Conservation (phyloP, 2,329 filamentous ascomycete species). For the Fusarium sulawesiense region DNA sequence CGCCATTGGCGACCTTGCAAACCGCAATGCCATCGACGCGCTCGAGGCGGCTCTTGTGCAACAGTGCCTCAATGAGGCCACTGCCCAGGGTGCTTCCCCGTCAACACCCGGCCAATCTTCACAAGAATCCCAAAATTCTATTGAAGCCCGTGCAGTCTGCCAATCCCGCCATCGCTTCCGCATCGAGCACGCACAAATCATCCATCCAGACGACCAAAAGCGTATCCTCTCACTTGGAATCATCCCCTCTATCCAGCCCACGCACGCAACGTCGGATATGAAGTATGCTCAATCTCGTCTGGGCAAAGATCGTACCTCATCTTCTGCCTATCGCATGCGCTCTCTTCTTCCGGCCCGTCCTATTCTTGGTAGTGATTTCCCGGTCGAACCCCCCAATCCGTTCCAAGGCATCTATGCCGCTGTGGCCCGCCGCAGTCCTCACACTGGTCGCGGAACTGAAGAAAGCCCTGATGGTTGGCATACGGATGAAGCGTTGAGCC, state of each 20-base stretch:
- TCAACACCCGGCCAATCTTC: slow-evolving; percentile 2
- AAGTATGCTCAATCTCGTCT: slow-evolving; percentile 72
- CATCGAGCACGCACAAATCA: slow-evolving; percentile 78
- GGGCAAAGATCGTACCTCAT: slow-evolving; percentile 63
- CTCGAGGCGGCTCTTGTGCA: slow-evolving; percentile 67
- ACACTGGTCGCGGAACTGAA: slow-evolving; percentile 62
- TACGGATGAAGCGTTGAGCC: slow-evolving; percentile 65
- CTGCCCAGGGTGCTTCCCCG: slow-evolving; percentile 26
- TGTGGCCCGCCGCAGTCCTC: slow-evolving; percentile 69
- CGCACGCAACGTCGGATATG: slow-evolving; percentile 79
- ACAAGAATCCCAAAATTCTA: slow-evolving; percentile 16
- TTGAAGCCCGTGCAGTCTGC: slow-evolving; percentile 57
- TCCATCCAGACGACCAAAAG: slow-evolving; percentile 72
- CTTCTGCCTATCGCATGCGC: slow-evolving; percentile 74
- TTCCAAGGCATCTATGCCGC: slow-evolving; percentile 78
- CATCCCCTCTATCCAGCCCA: slow-evolving; percentile 76
- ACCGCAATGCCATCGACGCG: slow-evolving; percentile 72
- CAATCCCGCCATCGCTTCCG: slow-evolving; percentile 69
- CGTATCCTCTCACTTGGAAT: slow-evolving; percentile 70
- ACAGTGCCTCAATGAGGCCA: slow-evolving; percentile 59
- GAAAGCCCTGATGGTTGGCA: slow-evolving; percentile 68
- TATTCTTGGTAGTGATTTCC: slow-evolving; percentile 76
- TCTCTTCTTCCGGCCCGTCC: slow-evolving; percentile 66
- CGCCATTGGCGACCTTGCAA: slow-evolving; percentile 77
- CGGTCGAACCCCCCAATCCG: slow-evolving; percentile 75